Conservation (phyloP, 768 basidiomycete species). For the Serendipita sp. region DNA sequence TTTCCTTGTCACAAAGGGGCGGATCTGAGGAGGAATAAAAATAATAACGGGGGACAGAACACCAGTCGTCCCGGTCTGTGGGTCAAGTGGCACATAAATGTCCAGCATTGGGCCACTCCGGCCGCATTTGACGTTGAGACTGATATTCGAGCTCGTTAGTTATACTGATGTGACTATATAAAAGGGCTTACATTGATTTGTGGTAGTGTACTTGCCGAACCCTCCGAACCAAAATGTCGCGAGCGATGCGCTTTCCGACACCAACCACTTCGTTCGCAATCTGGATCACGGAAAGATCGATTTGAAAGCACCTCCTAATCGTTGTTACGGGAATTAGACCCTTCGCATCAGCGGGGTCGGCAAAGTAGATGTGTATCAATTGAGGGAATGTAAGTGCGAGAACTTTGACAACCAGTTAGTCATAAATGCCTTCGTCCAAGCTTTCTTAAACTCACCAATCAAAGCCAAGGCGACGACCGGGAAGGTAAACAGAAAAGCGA, state of each 20-base stretch:
- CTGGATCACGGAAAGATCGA: neutral
- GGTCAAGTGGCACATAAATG: conserved; percentile 7
- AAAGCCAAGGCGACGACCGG: neutral
- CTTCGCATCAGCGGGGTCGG: neutral
- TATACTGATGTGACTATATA: too few species aligned
- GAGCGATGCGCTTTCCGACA: neutral
- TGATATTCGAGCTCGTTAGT: neutral
- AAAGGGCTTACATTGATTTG: neutral
- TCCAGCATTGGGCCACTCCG: neutral
- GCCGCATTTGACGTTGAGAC: neutral
- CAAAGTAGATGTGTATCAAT: neutral
- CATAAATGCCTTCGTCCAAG: neutral
- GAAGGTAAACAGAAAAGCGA: neutral
- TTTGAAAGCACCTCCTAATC: neutral
- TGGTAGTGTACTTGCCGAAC: neutral
- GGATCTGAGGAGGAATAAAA: conserved; percentile 9
- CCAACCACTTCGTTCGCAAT: neutral
- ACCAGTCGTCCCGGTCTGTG: neutral
- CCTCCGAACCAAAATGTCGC: neutral
- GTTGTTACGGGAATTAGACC: neutral
- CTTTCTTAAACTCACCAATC: neutral
- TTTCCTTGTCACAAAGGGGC: conserved; percentile 4
- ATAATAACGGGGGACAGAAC: conserved; percentile 3
- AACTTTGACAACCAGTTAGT: neutral
- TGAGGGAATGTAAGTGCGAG: conserved; percentile 1